Evolutionary conservation across 371 early-diverging fungal species (phyloP).

Genomic region (Mortierella sp.): DNA sequence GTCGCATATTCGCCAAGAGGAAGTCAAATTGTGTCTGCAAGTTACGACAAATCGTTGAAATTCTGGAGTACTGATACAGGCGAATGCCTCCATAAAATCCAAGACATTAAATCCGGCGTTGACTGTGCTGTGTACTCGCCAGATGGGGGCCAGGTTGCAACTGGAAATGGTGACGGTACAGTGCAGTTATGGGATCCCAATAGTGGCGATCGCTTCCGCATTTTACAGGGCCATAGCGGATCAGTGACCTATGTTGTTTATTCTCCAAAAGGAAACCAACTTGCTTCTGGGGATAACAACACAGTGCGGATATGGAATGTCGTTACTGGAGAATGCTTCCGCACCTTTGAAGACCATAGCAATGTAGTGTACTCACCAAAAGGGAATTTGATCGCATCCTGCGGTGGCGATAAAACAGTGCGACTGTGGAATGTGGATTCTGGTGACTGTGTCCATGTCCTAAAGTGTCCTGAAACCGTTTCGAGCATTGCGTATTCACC

Average conservation of each 20-base stretch:
- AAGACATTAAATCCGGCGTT: background rate
- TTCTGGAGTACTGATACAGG: background rate
- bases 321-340: background rate
- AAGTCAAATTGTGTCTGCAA: constrained; percentile 3
- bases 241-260: no score
- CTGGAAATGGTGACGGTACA: background rate
- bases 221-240: no score
- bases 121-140: background rate
- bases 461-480: background rate
- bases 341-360: background rate
- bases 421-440: constrained; percentile 8
- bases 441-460: background rate
- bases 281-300: background rate
- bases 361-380: constrained; percentile 2
- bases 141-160: background rate
- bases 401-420: background rate
- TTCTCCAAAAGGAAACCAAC: no score
- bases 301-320: constrained; percentile 16
- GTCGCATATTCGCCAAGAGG: constrained; percentile 11
- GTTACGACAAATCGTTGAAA: background rate
- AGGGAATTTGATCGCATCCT: constrained; percentile 2
- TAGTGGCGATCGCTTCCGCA: no score
- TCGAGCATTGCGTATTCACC: background rate
- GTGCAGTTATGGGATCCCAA: no score
- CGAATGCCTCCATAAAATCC: background rate